phyloP scores from a whole-genome alignment of 805 yeast genomes.

The Blastobotrys attinorum region DNA sequence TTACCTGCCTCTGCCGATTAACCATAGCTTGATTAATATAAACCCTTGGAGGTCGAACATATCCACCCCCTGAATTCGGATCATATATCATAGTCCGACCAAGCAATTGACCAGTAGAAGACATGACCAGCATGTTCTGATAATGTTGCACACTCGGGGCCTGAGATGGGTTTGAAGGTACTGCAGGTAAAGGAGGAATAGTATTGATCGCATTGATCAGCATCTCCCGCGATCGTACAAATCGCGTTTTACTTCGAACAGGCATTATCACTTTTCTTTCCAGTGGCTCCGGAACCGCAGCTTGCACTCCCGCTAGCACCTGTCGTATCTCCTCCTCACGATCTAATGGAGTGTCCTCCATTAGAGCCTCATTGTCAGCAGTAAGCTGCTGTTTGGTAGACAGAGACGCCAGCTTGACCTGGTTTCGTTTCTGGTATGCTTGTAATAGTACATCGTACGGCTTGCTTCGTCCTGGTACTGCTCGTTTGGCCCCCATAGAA shows the following conservation, averaged over 20 bases:
- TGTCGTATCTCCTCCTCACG: slow-evolving; percentile 89
- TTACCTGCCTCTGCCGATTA: slow-evolving; percentile 1
- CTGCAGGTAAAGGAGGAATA: slow-evolving; percentile 43
- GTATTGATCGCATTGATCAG: slow-evolving; percentile 69
- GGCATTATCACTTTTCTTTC: slow-evolving; percentile 65
- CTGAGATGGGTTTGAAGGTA: slow-evolving; percentile 31
- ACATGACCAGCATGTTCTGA: slow-evolving; percentile 21
- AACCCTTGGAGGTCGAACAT: slow-evolving; percentile 26
- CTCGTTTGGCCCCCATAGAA: slow-evolving; percentile 90
- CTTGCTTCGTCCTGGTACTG: slow-evolving; percentile 80
- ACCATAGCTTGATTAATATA: slow-evolving; percentile 15
- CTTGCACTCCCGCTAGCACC: slow-evolving; percentile 75
- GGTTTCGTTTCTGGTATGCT: slow-evolving; percentile 82
- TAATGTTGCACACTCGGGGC: slow-evolving; percentile 15
- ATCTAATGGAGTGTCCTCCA: slow-evolving; percentile 40
- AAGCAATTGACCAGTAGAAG: slow-evolving; percentile 26
- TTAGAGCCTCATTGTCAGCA: slow-evolving; percentile 24
- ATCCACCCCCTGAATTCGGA: slow-evolving; percentile 20
- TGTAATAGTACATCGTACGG: slow-evolving; percentile 77
- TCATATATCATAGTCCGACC: slow-evolving; percentile 30
- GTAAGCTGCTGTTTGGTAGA: slow-evolving; percentile 32
- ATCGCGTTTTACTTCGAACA: slow-evolving; percentile 55
- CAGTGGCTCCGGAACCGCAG: slow-evolving; percentile 72
- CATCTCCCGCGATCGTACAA: slow-evolving; percentile 79
- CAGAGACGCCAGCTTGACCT: slow-evolving; percentile 62